phyloP scores from a whole-genome alignment of 331 rosid species.

The Ulmus americana region DNA sequence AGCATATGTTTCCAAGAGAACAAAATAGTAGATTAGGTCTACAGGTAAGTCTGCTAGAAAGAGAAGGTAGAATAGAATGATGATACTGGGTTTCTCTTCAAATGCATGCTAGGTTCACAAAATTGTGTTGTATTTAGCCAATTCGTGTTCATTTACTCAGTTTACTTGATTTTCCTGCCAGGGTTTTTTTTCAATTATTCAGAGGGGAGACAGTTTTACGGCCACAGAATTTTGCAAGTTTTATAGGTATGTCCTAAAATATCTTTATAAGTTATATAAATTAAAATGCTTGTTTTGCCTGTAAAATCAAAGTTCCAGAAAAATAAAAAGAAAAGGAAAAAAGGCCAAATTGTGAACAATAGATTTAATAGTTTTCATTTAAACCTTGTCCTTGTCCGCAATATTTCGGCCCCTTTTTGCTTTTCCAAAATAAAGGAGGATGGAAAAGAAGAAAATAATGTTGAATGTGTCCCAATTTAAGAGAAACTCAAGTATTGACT shows the following conservation, averaged over 20 bases:
- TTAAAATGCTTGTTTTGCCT: background rate
- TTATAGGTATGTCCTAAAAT: background rate
- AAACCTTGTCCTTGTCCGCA: background rate
- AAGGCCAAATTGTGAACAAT: constrained; percentile 2
- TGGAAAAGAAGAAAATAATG: background rate
- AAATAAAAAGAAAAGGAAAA: too few relatives aligned
- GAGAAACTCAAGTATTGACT: constrained; percentile 14
- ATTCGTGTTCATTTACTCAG: background rate
- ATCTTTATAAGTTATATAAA: background rate
- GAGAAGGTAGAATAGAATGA: background rate
- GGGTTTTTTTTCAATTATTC: too few relatives aligned
- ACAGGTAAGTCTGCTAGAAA: background rate
- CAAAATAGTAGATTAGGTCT: background rate
- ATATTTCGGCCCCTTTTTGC: background rate
- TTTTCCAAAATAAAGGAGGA: background rate
- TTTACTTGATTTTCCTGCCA: background rate
- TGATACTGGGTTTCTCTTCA: background rate
- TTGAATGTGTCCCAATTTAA: background rate
- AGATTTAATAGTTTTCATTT: background rate
- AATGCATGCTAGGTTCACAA: background rate
- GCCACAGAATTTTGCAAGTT: background rate
- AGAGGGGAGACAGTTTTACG: too few relatives aligned
- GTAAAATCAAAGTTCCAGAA: background rate
- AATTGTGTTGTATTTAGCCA: background rate
- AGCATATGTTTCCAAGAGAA: background rate